Base-by-base conservation (phyloP, 441 rosid genomes). In the Adansonia grandidieri region DNA sequence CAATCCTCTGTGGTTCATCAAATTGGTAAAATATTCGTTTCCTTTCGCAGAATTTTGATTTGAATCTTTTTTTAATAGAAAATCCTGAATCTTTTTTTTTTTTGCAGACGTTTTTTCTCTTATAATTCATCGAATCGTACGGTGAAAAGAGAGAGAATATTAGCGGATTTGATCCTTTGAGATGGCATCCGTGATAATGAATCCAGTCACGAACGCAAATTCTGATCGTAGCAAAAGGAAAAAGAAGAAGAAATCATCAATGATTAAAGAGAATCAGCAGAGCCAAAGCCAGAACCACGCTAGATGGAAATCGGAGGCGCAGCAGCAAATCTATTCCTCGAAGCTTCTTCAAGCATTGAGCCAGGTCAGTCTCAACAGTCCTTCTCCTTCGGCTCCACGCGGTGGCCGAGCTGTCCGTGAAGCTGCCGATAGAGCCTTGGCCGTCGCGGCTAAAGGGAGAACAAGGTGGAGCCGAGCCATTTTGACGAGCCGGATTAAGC, bases 381-480 rank as follows among this genome's bases (percentile, higher is more conserved):
- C 90, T 2, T 78, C 89, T 13, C 82, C 89, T 48, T 85, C 87
- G 2, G 88, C 89, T 0, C 89, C 91, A 4, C 92, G 85, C 63
- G 83, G 86, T 61, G 92, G 86, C 74, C 85, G 83, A n/a, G 93
- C 86, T 76, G 91, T 95, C 1, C 85, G 99, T 0, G 96, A 93
- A 80, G 95, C 92, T 15, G 99, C 99, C 1, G 97, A 95, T 70
- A 84, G 83, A 75, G 90, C 90, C 24, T 79, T 95, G 0, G 99
- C 99, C 0, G 87, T 89, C 2, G 90, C 97, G 7, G 99, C 96
- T 0, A 93, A 90, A 75, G 97, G 98, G 11, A 88, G 82, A 79
- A 88, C 91, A 5, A 82, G 94, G 32, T 28, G 32, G 32, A 28
- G 32, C 32, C 32, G 32, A 28, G 32, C 32, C 32, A 28, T 28